Evolutionary conservation across 1,139 yeast species (phyloP), one percentile per base, ranked within the genome.

Genomic region (Pichia norvegensis): DNA sequence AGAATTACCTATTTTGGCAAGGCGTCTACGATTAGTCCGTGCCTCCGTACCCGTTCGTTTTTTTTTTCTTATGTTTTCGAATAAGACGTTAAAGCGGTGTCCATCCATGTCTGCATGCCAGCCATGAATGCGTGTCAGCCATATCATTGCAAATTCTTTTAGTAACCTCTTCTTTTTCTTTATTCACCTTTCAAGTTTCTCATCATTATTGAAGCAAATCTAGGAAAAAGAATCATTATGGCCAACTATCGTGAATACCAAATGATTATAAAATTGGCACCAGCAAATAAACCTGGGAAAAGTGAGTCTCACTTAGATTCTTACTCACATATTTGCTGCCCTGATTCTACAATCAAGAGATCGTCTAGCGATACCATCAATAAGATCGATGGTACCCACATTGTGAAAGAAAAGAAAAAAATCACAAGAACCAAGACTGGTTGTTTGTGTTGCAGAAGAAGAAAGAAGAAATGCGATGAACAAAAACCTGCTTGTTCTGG

Each of bases 391-490:
- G 8, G 22, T 25, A 11, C 33, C 36, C 27, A 20, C n/a, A 25
- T 45, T 19, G 31, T 23, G 4, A 50, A 50, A 16, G 46, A 54
- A 33, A 61, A 56, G 40, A 54, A 55, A 43, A 66, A 64, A 50
- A 63, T 63, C 35, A 63, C 63, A 25, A 58, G 69, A 50, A 63
- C 67, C 3, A 65, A 62, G 44, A 61, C 68, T 2, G 70, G 70
- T 1, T 66, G 70, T 47, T 61, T 63, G 45, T 63, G 68, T 40
- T 66, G 81, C 55, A 72, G 78, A 48, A 65, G 66, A 33, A 61
- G 80, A 43, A 75, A 76, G 67, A 76, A 76, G 66, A 76, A 76
- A 57, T 76, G 81, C 57, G 73, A 75, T 55, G 81, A 76, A 55
- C 52, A 49, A 10, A 66, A 65, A 42, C 80, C 81, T 1, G 57